A percentile compares a stretch with the other conserved stretches of the same genome.
phyloP scores from a whole-genome alignment of 2,329 filamentous ascomycete genomes.

The Rutstroemia sp. region DNA sequence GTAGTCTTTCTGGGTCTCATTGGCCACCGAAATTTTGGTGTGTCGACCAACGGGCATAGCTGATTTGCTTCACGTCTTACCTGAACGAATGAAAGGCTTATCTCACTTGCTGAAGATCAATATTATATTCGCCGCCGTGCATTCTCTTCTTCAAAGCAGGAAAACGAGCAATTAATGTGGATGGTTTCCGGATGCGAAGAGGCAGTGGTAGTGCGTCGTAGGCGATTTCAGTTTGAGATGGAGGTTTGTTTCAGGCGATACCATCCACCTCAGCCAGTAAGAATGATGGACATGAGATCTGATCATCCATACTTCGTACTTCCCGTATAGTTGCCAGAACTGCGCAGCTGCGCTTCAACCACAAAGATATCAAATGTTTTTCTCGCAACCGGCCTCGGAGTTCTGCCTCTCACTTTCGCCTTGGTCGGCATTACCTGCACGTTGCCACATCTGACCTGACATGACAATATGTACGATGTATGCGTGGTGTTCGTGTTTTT shows the following conservation, averaged over 20 bases:
- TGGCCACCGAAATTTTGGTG: neutral
- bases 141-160: no score
- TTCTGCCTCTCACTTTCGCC: neutral
- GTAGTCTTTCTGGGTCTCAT: neutral
- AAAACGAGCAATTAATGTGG: no score
- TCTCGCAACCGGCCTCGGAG: no score
- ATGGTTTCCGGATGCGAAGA: neutral
- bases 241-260: conserved; percentile 7
- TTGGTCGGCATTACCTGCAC: neutral
- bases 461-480: neutral
- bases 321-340: neutral
- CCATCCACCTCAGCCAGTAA: neutral
- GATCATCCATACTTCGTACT: neutral
- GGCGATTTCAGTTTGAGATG: neutral
- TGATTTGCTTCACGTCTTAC: neutral
- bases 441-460: no score
- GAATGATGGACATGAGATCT: neutral
- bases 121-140: neutral
- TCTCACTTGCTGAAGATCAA: neutral
- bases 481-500: neutral
- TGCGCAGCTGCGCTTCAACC: neutral
- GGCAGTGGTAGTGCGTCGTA: neutral
- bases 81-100: neutral
- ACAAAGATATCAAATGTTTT: no score
- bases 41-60: neutral